Evolutionary conservation across 2,329 filamentous ascomycete genomes (phyloP).

Genomic region (Coniella lustricola): DNA sequence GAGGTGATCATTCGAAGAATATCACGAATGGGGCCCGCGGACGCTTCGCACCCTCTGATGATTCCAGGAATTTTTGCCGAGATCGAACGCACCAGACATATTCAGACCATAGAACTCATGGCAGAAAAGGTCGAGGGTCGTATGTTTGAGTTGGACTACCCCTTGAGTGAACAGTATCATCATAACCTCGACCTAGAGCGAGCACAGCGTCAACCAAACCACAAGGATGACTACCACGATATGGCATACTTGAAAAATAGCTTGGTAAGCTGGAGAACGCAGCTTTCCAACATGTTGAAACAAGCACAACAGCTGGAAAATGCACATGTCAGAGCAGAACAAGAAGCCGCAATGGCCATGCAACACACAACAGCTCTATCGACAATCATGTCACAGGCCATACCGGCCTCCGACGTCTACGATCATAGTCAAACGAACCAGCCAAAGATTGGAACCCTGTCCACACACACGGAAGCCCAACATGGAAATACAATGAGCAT

Average conservation of each 20-base stretch:
- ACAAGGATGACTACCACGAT: constrained; percentile 21
- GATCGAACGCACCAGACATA: constrained; percentile 23
- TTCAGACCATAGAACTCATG: constrained; percentile 15
- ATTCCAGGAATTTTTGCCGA: constrained; percentile 26
- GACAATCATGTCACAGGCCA: neutral
- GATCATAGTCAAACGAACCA: neutral
- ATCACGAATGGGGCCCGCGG: neutral
- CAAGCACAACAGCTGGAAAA: constrained; percentile 5
- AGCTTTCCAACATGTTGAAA: constrained; percentile 19
- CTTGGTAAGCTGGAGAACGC: constrained; percentile 21
- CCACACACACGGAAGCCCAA: neutral
- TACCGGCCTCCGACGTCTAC: neutral
- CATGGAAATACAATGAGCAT: neutral
- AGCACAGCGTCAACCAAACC: constrained; percentile 6
- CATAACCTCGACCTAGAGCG: constrained; percentile 7
- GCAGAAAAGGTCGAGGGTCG: constrained; percentile 20
- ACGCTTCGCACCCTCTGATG: constrained; percentile 22
- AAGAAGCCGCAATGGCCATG: constrained; percentile 12
- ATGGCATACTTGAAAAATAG: constrained; percentile 21
- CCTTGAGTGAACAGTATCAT: neutral
- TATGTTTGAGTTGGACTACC: constrained; percentile 18
- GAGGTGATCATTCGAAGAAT: constrained; percentile 17
- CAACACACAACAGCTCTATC: too few relatives aligned
- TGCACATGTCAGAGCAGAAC: constrained; percentile 13
- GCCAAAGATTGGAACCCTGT: neutral